A percentile compares a stretch with the other conserved stretches of the same genome.
These are phyloP conservation scores for Aphanomyces astaci DNA, from an alignment of 352 stramenopile genomes.

Conservation along the genomic window DNA sequence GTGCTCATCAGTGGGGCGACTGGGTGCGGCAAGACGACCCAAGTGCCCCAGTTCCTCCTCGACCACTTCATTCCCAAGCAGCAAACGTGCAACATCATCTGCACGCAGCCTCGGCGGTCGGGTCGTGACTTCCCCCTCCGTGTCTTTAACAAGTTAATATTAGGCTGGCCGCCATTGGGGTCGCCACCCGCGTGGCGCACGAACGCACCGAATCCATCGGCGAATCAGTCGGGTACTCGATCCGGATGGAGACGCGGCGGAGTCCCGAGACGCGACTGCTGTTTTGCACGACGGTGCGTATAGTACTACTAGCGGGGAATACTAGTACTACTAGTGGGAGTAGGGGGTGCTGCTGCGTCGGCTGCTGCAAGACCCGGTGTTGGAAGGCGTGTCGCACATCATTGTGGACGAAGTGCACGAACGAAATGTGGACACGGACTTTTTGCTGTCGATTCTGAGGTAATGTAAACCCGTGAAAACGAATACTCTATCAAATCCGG, in stretches of 20 bases:
- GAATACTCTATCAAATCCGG: too few relatives aligned
- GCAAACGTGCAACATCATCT: slow-evolving; percentile 19
- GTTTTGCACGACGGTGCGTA: slow-evolving; percentile 91
- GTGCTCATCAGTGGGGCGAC: slow-evolving; percentile 94
- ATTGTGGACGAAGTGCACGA: slow-evolving; percentile 99
- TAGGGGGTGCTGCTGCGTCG: slow-evolving; percentile 87
- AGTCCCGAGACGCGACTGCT: slow-evolving; percentile 84
- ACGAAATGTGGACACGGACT: slow-evolving; percentile 94
- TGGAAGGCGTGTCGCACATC: slow-evolving; percentile 91
- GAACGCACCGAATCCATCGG: slow-evolving; percentile 87
- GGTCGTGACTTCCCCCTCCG: not conserved
- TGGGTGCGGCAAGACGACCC: slow-evolving; percentile 92
- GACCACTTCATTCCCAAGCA: slow-evolving; percentile 80
- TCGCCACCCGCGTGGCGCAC: slow-evolving; percentile 91
- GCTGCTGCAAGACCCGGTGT: slow-evolving; percentile 83
- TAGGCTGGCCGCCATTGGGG: slow-evolving; percentile 92
- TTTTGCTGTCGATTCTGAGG: slow-evolving; percentile 90
- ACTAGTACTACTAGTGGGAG: too few relatives aligned
- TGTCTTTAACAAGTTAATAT: not conserved
- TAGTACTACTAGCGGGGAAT: too few relatives aligned
- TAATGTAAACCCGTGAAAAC: too few relatives aligned
- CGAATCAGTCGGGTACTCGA: slow-evolving; percentile 91
- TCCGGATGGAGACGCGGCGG: slow-evolving; percentile 91
- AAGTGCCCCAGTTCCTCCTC: slow-evolving; percentile 96
- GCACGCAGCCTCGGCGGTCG: slow-evolving; percentile 18